Conservation (phyloP, 163 green algal species). For the Chloroidium sp. region DNA sequence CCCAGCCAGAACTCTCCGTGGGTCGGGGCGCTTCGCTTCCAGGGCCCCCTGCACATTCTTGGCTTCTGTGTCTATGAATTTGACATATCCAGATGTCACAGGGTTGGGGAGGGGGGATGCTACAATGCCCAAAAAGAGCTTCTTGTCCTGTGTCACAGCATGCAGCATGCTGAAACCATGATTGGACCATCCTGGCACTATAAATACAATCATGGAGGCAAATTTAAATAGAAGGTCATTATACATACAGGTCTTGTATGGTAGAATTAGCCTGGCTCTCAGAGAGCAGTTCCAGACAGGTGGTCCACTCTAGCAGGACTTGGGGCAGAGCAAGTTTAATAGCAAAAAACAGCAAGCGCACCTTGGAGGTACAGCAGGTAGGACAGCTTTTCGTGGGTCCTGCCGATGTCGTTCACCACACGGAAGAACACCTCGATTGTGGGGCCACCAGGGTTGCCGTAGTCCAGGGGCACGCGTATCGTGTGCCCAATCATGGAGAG, state of each 20-base stretch:
- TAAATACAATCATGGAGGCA: not conserved
- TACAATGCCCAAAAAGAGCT: not conserved
- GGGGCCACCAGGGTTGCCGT: conserved; percentile 19
- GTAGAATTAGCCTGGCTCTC: too few species aligned
- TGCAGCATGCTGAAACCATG: not conserved
- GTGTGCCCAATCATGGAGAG: conserved; percentile 49
- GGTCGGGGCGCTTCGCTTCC: conserved; percentile 76
- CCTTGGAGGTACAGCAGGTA: conserved; percentile 85
- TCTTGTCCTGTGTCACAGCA: not conserved
- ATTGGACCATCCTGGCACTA: not conserved
- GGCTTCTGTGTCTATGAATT: not conserved
- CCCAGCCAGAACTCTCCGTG: conserved; percentile 69
- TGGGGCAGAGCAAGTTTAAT: too few species aligned
- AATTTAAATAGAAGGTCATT: too few species aligned
- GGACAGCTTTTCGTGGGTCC: conserved; percentile 27
- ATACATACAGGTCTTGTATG: too few species aligned
- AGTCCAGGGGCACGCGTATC: conserved; percentile 62
- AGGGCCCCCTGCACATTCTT: conserved; percentile 42
- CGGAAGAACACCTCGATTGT: conserved; percentile 53
- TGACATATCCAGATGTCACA: not conserved
- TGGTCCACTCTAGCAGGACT: not conserved
- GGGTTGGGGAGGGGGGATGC: not conserved
- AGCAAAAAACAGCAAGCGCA: not conserved
- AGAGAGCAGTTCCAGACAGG: not conserved
- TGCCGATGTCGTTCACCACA: conserved; percentile 21